phyloP scores from a whole-genome alignment of 75 land plant genomes.

The Pinus taeda region DNA sequence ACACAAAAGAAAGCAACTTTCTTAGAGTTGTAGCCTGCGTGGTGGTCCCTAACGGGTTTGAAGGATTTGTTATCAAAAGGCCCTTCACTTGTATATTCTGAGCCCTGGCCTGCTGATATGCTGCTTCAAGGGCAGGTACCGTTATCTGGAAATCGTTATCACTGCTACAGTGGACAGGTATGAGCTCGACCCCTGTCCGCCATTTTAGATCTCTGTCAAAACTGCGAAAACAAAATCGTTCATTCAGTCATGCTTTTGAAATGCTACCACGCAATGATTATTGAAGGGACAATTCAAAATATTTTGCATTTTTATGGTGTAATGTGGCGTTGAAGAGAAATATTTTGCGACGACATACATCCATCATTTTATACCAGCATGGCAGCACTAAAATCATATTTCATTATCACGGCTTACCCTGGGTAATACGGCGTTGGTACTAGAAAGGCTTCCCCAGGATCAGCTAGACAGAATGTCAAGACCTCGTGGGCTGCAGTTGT shows the following conservation, averaged over 20 bases:
- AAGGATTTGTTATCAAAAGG: slow-evolving; percentile 41
- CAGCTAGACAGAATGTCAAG: slow-evolving; percentile 50
- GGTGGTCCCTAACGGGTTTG: slow-evolving; percentile 38
- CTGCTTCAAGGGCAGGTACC: slow-evolving; percentile 21
- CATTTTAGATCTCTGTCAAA: slow-evolving; percentile 56
- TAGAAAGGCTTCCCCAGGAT: slow-evolving; percentile 72
- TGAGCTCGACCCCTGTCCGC: slow-evolving; percentile 45
- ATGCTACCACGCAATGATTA: too few species aligned
- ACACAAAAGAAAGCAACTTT: slow-evolving; percentile 22
- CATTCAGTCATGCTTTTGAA: too few species aligned
- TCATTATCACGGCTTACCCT: slow-evolving; percentile 28
- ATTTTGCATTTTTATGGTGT: too few species aligned
- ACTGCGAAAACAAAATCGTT: slow-evolving; percentile 10
- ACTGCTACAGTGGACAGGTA: slow-evolving; percentile 37
- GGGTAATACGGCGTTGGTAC: slow-evolving; percentile 79
- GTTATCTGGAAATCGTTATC: slow-evolving; percentile 34
- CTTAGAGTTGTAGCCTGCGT: slow-evolving; percentile 13
- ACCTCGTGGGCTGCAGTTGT: slow-evolving; percentile 71
- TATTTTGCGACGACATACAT: too few species aligned
- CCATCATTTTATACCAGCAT: too few species aligned
- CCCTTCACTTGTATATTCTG: slow-evolving; percentile 43
- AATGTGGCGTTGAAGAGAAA: too few species aligned
- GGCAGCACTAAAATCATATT: too few species aligned
- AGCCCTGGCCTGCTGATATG: slow-evolving; percentile 16
- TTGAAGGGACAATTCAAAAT: too few species aligned